Conservation (phyloP, 73 alveolate species). For the Paramecium sexaurelia region DNA sequence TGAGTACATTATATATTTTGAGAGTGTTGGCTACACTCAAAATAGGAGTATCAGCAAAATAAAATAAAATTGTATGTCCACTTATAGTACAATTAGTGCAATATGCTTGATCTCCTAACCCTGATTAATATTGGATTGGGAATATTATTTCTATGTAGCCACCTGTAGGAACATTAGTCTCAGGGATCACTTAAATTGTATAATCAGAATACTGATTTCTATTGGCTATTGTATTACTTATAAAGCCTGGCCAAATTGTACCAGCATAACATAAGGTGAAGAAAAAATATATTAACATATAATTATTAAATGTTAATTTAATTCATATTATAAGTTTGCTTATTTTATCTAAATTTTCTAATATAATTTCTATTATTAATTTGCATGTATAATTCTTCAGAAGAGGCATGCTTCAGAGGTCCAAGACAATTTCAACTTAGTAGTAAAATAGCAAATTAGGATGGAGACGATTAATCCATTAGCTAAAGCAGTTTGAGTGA, state of each 20-base stretch:
- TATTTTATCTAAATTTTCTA: neutral
- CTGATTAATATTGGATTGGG: conserved; percentile 24
- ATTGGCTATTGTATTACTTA: conserved; percentile 30
- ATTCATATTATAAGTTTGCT: neutral
- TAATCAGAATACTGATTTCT: conserved; percentile 24
- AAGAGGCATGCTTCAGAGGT: too few relatives aligned
- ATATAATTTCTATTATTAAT: too few relatives aligned
- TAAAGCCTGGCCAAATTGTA: conserved; percentile 24
- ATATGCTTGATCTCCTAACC: neutral
- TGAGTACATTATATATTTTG: conserved; percentile 35
- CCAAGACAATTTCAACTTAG: too few relatives aligned
- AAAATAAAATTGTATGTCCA: neutral
- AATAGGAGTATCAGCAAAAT: conserved; percentile 39
- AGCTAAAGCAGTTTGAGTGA: too few relatives aligned
- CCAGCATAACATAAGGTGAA: conserved; percentile 43
- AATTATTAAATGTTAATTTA: neutral
- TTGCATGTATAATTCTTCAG: too few relatives aligned
- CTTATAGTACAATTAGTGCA: conserved; percentile 38
- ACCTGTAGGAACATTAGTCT: conserved; percentile 50
- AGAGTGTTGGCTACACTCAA: conserved; percentile 48
- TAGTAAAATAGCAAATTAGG: too few relatives aligned
- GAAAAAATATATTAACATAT: neutral
- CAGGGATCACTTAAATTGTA: conserved; percentile 15
- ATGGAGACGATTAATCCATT: too few relatives aligned
- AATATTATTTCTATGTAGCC: conserved; percentile 22